Evolutionary conservation across 768 basidiomycete species (phyloP), one percentile per base, ranked within the genome.

Genomic region (Suillus placidus): DNA sequence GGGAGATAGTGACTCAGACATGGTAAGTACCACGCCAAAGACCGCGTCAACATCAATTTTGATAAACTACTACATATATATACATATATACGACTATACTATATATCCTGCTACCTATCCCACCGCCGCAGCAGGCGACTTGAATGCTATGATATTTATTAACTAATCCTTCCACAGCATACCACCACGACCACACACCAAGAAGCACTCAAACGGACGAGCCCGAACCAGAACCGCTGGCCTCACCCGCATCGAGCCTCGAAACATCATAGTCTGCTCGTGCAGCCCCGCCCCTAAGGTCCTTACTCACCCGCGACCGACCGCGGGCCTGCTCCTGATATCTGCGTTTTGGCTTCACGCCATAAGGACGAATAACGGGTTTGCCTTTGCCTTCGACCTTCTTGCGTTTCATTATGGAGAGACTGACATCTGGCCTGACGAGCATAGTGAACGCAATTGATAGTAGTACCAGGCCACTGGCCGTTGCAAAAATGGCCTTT

Each of bases 401-500:
- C 23, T 64, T 63, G 58, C 67, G 71, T 30, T 65, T 42, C 30
- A 55, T 61, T 23, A 72, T 58, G 14, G 74, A 69, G 42, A 74
- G 56, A 23, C 70, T 71, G 35, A 71, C 67, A 14, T 77, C 76
- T 0, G 82, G 77, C 23, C 77, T 73, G 49, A 88, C 68, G 42
- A 84, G 75, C 62, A 75, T 74, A 3, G 89, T 77, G 56, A 88
- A 71, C 37, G 77, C 64, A 12, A 91, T 79, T 0, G 84, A 80
- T n/a, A 79, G 70, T 45, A 83, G 71, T 35, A 89, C 76, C n/a
- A 93, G 72, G n/a, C 73, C 78, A 1, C 83, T 83, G 6, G 89
- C 90, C 13, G 85, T 76, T 18, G 76, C 82, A 69, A 93, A 93
- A 70, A 93, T 87, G 1, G 88, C 84, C 76, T 87, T 86, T 0